These are phyloP conservation scores for Paramecium sexaurelia DNA, from an alignment of 73 alveolate species.

Conservation along the genomic window DNA sequence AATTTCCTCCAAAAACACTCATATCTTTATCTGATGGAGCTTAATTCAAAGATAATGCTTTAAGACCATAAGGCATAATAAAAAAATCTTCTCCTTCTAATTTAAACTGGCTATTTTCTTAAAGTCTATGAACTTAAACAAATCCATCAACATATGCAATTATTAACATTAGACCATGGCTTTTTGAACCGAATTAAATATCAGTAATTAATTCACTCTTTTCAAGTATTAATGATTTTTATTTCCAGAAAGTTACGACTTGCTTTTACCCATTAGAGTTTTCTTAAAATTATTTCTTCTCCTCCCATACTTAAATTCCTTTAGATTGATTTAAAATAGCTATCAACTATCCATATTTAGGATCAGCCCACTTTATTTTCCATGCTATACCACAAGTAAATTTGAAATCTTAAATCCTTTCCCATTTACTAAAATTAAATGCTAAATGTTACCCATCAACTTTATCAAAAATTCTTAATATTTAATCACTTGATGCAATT, in stretches of 20 bases:
- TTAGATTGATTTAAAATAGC: conserved; percentile 77
- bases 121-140: background rate
- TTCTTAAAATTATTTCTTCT: background rate
- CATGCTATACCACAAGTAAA: conserved; percentile 71
- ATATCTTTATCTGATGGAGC: conserved; percentile 21
- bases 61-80: background rate
- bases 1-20: background rate
- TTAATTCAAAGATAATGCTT: conserved; percentile 19
- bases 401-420: background rate
- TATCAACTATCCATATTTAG: conserved; percentile 73
- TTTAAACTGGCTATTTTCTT: background rate
- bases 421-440: background rate
- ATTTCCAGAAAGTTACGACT: background rate
- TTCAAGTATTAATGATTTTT: background rate
- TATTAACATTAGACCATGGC: background rate
- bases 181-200: conserved; percentile 10
- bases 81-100: background rate
- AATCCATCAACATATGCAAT: conserved; percentile 34
- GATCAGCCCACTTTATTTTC: conserved; percentile 80
- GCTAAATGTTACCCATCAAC: conserved; percentile 2
- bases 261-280: background rate
- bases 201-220: background rate
- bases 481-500: conserved; percentile 39
- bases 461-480: background rate
- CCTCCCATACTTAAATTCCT: conserved; percentile 56